A percentile compares a stretch with the other conserved stretches of the same genome.
Evolutionary conservation across 176 grass and related monocot species (phyloP).

Genomic region (Dactylis glomerata): DNA sequence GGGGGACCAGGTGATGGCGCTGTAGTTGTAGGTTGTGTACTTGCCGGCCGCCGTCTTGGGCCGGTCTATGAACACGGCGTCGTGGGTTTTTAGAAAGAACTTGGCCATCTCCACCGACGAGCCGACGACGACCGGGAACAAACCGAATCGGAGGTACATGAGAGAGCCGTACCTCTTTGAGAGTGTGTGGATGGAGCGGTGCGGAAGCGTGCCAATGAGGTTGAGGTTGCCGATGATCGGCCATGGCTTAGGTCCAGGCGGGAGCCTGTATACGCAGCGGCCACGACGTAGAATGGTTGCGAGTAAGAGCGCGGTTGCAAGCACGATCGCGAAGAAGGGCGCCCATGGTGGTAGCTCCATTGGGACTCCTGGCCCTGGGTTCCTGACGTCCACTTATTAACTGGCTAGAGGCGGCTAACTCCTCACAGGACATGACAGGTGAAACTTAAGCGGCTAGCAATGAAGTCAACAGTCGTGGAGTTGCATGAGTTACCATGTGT

Average conservation of each 20-base stretch:
- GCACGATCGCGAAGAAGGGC: neutral
- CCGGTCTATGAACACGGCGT: slow-evolving; percentile 55
- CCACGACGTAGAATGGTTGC: slow-evolving; percentile 17
- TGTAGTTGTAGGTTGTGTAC: slow-evolving; percentile 78
- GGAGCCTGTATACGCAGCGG: slow-evolving; percentile 47
- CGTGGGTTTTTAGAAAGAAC: slow-evolving; percentile 78
- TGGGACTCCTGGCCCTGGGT: too few species aligned
- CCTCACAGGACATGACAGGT: too few species aligned
- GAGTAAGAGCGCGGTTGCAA: slow-evolving; percentile 41
- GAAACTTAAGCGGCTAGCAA: too few species aligned
- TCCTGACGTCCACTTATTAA: too few species aligned
- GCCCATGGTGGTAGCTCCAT: neutral
- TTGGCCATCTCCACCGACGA: slow-evolving; percentile 68
- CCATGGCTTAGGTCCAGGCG: slow-evolving; percentile 59
- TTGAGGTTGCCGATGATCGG: slow-evolving; percentile 81
- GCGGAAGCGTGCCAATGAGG: slow-evolving; percentile 58
- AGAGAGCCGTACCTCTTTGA: slow-evolving; percentile 53
- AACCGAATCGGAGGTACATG: slow-evolving; percentile 58
- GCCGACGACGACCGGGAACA: slow-evolving; percentile 58
- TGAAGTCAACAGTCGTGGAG: too few species aligned
- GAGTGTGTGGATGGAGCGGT: slow-evolving; percentile 71
- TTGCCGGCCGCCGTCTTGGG: slow-evolving; percentile 64
- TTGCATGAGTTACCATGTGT: too few species aligned
- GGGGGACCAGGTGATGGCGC: slow-evolving; percentile 76
- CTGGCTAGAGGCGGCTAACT: too few species aligned